Evolutionary conservation across 2,329 filamentous ascomycete genomes (phyloP).

Genomic region (Neurospora sp.): DNA sequence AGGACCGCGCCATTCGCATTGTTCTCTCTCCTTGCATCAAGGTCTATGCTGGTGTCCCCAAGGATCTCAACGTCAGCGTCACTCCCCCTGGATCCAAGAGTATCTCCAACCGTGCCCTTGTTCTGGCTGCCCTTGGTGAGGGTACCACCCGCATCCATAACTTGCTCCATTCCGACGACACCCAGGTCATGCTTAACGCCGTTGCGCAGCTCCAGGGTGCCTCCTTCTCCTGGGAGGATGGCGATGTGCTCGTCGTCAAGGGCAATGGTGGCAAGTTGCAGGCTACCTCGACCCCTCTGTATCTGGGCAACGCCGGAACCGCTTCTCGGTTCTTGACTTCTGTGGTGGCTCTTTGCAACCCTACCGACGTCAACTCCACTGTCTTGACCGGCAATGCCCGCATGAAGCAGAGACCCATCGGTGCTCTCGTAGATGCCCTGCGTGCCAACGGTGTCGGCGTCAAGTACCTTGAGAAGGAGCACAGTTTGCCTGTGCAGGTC

Average conservation of each 20-base stretch:
- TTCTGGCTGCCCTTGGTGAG: slow-evolving; percentile 83
- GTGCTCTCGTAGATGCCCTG: slow-evolving; percentile 83
- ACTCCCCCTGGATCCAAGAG: slow-evolving; percentile 94
- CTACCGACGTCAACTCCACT: slow-evolving; percentile 56
- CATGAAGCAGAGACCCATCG: slow-evolving; percentile 94
- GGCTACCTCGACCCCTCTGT: slow-evolving; percentile 68
- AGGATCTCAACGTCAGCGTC: slow-evolving; percentile 59
- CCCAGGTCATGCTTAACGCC: slow-evolving; percentile 94
- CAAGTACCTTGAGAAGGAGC: slow-evolving; percentile 73
- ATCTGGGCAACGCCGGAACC: slow-evolving; percentile 93
- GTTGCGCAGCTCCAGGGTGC: slow-evolving; percentile 76
- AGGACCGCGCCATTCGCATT: slow-evolving; percentile 73
- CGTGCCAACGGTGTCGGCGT: slow-evolving; percentile 79
- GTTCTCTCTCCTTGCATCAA: slow-evolving; percentile 71
- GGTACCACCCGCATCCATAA: slow-evolving; percentile 86
- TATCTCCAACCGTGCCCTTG: slow-evolving; percentile 88
- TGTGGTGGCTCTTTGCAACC: slow-evolving; percentile 72
- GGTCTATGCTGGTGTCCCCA: slow-evolving; percentile 63
- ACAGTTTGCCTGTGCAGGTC: slow-evolving; percentile 76
- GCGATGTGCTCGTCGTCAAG: slow-evolving; percentile 80
- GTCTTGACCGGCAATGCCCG: slow-evolving; percentile 86
- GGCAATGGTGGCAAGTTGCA: slow-evolving; percentile 81
- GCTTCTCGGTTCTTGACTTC: slow-evolving; percentile 92
- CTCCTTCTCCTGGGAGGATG: slow-evolving; percentile 88
- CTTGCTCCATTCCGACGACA: slow-evolving; percentile 90